Evolutionary conservation across 1,284 basidiomycete genomes (phyloP), one percentile per base, ranked within the genome.

Genomic region (Rhodotorula sp.): DNA sequence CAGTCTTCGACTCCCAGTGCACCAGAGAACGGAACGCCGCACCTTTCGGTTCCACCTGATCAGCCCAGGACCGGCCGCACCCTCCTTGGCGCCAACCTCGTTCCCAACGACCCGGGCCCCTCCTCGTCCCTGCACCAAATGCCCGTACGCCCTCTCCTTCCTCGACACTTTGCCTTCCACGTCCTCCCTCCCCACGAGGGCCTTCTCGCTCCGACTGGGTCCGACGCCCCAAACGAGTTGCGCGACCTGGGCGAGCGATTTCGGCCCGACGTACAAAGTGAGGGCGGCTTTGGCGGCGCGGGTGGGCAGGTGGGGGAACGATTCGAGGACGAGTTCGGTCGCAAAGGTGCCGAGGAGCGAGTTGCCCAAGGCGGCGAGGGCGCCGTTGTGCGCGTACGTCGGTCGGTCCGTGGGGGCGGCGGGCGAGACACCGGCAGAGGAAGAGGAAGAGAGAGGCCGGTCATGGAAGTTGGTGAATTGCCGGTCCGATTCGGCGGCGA

Each of bases 281-380:
- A 97, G 87, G 15, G 92, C 93, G 14, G 90, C 89, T 82, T 97
- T 95, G 77, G 95, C 83, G 26, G 93, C 92, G 64, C 90, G 69
- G 3, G 92, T 93, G 2, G 95, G 95, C 31, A 99, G 85, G 80
- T 97, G 89, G 0, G 97, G 95, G 81, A 91, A 98, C 60, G 88
- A 85, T 14, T 89, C 85, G 70, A 92, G 86, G 47, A 98, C 82
- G 80, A 90, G 88, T 83, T 99, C 95, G 0, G 91, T 84, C 7
- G 92, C 91, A 77, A 98, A 92, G 54, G 98, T 85, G 64, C 95
- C 95, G 79, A 98, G 86, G 65, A 99, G 85, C 2, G 91, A 87
- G 82, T 98, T 98, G 47, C 95, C 95, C 10, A 97, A 82, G 0
- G 86, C 82, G 1, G 90, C 85, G 7, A 97, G 86, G 60, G 90